Base-by-base conservation (phyloP, 1,139 yeast genomes). In the Candida freyschussii region DNA sequence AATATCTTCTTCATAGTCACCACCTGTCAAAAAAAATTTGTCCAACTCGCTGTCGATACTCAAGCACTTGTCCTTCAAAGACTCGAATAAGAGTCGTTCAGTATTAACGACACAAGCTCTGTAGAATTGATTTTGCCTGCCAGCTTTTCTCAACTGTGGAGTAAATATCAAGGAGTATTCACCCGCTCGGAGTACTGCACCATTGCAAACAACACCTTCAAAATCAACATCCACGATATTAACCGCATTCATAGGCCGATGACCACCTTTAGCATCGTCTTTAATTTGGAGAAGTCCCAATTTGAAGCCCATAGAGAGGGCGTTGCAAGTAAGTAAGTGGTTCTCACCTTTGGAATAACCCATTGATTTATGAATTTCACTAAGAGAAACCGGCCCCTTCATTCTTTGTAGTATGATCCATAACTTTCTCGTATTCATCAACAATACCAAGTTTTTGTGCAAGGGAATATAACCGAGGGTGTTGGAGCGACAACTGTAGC, bases 381-480 rank as follows among this genome's bases (percentile, higher is more conserved):
- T 24, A 0, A 56, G 34, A 5, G n/a, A n/a, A n/a, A n/a, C n/a
- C n/a, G n/a, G n/a, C n/a, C 39, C 32, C 5, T 55, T 42, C 43
- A n/a, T 30, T 30, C 13, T 44, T 47, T 3, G 39, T 40, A n/a
- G 53, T 25, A 16, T 39, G 33, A 22, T 51, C 45, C 41, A 57
- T 10, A 53, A 33, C 33, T 53, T 56, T 38, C 65, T 52, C 7
- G 50, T 23, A 30, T 53, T 44, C 53, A 53, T 45, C 29, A 59
- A 33, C 11, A 50, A 43, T 19, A 42, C 30, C 27, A 57, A 46
- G 12, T 44, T 39, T 7, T 33, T 26, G 23, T 43, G 36, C 5
- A 44, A 23, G 1, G 37, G 27, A 4, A 39, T 14, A n/a, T 33
- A 31, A 7, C 50, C 49, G 8, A 54, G 27, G 1, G 43, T 26